A percentile compares a stretch with the other conserved stretches of the same genome.
phyloP scores from a whole-genome alignment of 345 rosid species.

The Syzygium jambos region DNA sequence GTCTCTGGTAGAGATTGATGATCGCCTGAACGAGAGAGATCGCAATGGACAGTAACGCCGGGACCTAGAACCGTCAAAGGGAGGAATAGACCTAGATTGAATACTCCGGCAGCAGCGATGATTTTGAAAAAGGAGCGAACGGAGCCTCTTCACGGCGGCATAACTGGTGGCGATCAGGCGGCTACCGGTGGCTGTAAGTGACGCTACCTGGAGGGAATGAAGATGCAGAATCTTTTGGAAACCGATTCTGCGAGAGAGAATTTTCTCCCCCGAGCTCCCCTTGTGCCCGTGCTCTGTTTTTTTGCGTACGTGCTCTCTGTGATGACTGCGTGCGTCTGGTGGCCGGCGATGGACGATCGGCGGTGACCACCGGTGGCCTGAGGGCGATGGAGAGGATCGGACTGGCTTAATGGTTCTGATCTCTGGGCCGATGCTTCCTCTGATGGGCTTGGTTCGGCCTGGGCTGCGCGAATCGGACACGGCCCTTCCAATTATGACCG shows the following conservation, averaged over 20 bases:
- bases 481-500: no score
- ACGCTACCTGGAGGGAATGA: no score
- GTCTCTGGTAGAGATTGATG: accelerated
- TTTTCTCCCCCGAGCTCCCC: no score
- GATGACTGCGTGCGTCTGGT: not conserved
- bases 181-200: no score
- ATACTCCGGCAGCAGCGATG: not conserved
- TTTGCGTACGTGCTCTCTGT: not conserved
- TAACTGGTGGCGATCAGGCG: not conserved
- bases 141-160: not conserved
- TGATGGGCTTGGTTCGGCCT: not conserved
- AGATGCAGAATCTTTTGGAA: no score
- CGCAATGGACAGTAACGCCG: not conserved
- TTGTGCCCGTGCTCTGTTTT: no score
- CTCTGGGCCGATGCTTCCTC: not conserved
- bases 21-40: not conserved
- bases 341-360: not conserved
- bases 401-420: not conserved
- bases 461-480: not conserved
- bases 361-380: no score
- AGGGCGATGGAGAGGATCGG: not conserved
- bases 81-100: not conserved
- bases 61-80: not conserved
- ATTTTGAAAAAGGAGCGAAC: not conserved
- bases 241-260: no score